These are phyloP conservation scores for Sophora flavescens DNA, from an alignment of 306 rosid genomes.

Conservation along the genomic window DNA sequence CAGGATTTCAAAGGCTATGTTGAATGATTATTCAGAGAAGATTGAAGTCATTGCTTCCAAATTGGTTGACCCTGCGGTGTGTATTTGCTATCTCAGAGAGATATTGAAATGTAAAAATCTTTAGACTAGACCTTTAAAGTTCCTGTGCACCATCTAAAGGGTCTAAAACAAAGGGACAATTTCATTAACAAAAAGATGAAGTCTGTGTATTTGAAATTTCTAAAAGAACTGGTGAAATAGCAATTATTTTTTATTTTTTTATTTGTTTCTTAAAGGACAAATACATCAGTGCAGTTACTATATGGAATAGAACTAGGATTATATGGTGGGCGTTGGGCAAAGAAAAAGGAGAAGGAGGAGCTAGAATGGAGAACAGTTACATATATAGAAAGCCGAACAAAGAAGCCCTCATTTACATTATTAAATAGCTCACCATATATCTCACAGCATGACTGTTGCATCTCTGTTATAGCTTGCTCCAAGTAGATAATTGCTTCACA, in stretches of 20 bases:
- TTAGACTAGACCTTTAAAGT: slow-evolving; percentile 20
- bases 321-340: slow-evolving; percentile 2
- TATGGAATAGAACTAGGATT: background rate
- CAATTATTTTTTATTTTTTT: background rate
- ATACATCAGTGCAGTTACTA: background rate
- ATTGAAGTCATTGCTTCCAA: slow-evolving; percentile 83
- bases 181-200: background rate
- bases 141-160: background rate
- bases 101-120: slow-evolving; percentile 24
- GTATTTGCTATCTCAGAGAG: slow-evolving; percentile 41
- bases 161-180: background rate
- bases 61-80: slow-evolving; percentile 58
- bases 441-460: background rate
- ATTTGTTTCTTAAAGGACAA: background rate
- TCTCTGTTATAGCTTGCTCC: slow-evolving; percentile 22
- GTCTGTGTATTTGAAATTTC: slow-evolving; percentile 28
- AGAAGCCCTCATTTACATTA: background rate
- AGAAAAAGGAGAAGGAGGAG: background rate
- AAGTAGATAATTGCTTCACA: background rate
- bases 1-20: slow-evolving; percentile 81
- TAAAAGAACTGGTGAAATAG: slow-evolving; percentile 16
- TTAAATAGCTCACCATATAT: background rate
- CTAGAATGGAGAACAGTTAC: background rate
- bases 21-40: slow-evolving; percentile 86
- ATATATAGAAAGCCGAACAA: background rate